Evolutionary conservation across 2,329 filamentous ascomycete species (phyloP), one percentile per base, ranked within the genome.

Genomic region (Epichloe coenophiala): DNA sequence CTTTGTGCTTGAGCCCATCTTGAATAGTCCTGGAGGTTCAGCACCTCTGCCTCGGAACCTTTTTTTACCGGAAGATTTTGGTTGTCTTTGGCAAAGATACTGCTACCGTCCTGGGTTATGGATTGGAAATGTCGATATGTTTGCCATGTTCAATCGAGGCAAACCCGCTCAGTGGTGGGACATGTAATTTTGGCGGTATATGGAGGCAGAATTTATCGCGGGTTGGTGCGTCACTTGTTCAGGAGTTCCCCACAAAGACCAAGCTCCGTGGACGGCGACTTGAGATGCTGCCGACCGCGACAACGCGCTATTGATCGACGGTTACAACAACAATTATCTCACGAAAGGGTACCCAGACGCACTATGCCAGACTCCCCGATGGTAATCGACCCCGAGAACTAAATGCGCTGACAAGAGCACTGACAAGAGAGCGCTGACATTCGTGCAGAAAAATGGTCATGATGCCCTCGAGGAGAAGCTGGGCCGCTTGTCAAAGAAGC

Each of bases 1-100:
- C 65, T 84, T 93, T 48, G 81, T 74, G 62, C 87, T 94, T 53
- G 87, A 87, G 51, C 87, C 88, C 89, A 95, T 93, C 51, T 59
- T 75, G 65, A 48, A 12, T 11, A 4, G 23, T 8, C 45, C 8
- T 23, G 23, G 15, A 44, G 41, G 13, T 27, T n/a, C 5, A 7
- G 21, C 11, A n/a, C 4, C 40, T 27, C 17, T 31, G 8, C 27
- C 7, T 31, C 27, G 1, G 0, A 31, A 9, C 27, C 3, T 31
- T 9, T 31, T 9, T 9, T 9, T 3, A 0, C 8, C 5, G 8
- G 4, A 42, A 13, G 9, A 41, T 36, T 9, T n/a, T 12, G 37
- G 5, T 5, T 35, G 27, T 17, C 46, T 48, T 17, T 15, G 19
- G 11, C 13, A 23, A 35, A 4, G 12, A 4, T 13, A 11, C 5